phyloP scores from a whole-genome alignment of 108 stramenopile genomes.

The Parietichytrium sp. region DNA sequence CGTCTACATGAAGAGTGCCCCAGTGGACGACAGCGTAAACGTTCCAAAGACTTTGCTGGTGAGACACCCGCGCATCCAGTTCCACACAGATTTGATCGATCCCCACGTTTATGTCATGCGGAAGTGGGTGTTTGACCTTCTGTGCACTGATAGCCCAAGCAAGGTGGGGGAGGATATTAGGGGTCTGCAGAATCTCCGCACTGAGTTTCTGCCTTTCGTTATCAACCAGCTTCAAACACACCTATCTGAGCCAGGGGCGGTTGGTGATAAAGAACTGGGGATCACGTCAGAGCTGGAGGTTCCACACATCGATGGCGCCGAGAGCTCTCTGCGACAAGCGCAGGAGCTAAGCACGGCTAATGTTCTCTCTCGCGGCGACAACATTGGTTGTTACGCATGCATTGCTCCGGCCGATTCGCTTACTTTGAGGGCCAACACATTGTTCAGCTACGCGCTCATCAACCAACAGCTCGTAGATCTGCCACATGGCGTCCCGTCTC shows the following conservation, averaged over 20 bases:
- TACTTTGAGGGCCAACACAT: conserved; percentile 11
- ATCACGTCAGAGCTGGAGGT: background rate
- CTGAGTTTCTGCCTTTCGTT: conserved; percentile 31
- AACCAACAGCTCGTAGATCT: background rate
- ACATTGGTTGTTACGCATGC: background rate
- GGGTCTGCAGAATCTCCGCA: background rate
- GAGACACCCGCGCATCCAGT: background rate
- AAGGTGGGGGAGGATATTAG: background rate
- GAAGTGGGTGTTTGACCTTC: conserved; percentile 15
- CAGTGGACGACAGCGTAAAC: conserved; percentile 10
- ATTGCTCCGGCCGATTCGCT: background rate
- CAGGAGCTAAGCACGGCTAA: background rate
- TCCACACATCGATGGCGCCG: background rate
- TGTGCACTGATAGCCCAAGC: background rate
- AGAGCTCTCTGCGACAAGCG: too few species aligned
- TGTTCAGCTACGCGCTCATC: background rate
- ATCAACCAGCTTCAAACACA: conserved; percentile 28
- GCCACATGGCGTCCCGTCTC: conserved; percentile 1
- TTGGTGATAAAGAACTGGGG: background rate
- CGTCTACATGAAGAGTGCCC: conserved; percentile 12
- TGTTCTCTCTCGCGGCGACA: background rate
- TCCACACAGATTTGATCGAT: background rate
- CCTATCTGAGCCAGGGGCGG: too few species aligned
- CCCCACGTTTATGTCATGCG: conserved; percentile 1
- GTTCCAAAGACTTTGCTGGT: background rate